These are phyloP conservation scores for Pestalotiopsis sp. DNA, from an alignment of 2,329 filamentous ascomycete genomes.

Conservation along the genomic window DNA sequence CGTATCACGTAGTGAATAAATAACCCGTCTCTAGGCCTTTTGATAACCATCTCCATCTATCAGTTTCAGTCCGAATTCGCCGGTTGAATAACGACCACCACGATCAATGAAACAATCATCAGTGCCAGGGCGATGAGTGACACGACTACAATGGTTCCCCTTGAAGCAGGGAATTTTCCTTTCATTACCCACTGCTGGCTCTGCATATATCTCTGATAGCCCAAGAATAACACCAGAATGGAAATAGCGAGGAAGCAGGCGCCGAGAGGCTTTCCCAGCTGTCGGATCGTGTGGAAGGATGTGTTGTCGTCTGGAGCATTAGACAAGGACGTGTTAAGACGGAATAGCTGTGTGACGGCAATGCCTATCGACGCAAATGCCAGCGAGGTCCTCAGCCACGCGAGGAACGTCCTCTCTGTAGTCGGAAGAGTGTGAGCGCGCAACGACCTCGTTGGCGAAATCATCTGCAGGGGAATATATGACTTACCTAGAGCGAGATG, in stretches of 20 bases:
- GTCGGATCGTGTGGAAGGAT: conserved; percentile 52
- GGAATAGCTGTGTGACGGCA: conserved; percentile 82
- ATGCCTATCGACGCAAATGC: conserved; percentile 84
- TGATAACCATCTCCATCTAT: neutral
- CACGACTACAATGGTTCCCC: conserved; percentile 74
- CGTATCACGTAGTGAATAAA: neutral
- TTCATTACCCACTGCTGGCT: conserved; percentile 78
- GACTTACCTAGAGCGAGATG: conserved; percentile 75
- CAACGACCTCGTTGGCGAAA: neutral
- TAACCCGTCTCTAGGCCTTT: neutral
- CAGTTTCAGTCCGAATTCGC: conserved; percentile 11
- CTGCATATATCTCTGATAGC: conserved; percentile 79
- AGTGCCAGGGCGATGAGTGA: conserved; percentile 66
- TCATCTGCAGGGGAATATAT: neutral
- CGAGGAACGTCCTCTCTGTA: conserved; percentile 80
- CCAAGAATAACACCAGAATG: conserved; percentile 74
- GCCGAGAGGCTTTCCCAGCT: conserved; percentile 74
- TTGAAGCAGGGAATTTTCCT: conserved; percentile 79
- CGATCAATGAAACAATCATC: conserved; percentile 62
- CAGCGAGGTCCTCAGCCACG: conserved; percentile 82
- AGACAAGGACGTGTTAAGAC: conserved; percentile 71
- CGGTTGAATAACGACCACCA: conserved; percentile 60
- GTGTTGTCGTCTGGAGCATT: conserved; percentile 36
- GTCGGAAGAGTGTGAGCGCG: neutral
- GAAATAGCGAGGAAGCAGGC: conserved; percentile 77